These are phyloP conservation scores for Malus hybrid DNA, from an alignment of 331 rosid genomes.

Conservation along the genomic window DNA sequence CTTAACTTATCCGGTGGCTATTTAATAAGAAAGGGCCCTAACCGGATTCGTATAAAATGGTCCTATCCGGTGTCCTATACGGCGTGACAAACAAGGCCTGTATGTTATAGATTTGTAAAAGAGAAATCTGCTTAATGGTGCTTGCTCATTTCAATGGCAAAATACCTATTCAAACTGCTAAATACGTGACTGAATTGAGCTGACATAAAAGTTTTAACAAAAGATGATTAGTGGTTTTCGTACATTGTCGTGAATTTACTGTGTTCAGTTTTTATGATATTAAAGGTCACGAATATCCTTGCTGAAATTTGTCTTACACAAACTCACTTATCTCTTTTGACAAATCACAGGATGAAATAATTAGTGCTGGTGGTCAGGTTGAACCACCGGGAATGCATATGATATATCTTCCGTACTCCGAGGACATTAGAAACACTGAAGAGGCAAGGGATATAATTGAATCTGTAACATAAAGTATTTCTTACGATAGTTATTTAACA, in stretches of 20 bases:
- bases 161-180: background rate
- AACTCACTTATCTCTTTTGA: background rate
- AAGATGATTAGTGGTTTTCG: background rate
- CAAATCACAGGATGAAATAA: slow-evolving; percentile 61
- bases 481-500: slow-evolving; percentile 12
- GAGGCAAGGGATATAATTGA: slow-evolving; percentile 52
- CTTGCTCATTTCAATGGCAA: background rate
- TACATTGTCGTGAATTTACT: background rate
- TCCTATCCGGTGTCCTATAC: no score
- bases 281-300: background rate
- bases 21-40: no score
- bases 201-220: no score
- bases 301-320: background rate
- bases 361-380: slow-evolving; percentile 64
- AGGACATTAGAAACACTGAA: slow-evolving; percentile 84
- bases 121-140: background rate
- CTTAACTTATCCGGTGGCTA: no score
- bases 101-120: background rate
- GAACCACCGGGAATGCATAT: slow-evolving; percentile 98
- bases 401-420: slow-evolving; percentile 88
- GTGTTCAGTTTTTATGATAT: background rate
- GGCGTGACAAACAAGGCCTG: no score
- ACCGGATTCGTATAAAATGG: no score
- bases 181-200: no score
- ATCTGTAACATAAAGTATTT: slow-evolving; percentile 6